phyloP scores from a whole-genome alignment of 768 basidiomycete species.

The Russula griseocarnosa region DNA sequence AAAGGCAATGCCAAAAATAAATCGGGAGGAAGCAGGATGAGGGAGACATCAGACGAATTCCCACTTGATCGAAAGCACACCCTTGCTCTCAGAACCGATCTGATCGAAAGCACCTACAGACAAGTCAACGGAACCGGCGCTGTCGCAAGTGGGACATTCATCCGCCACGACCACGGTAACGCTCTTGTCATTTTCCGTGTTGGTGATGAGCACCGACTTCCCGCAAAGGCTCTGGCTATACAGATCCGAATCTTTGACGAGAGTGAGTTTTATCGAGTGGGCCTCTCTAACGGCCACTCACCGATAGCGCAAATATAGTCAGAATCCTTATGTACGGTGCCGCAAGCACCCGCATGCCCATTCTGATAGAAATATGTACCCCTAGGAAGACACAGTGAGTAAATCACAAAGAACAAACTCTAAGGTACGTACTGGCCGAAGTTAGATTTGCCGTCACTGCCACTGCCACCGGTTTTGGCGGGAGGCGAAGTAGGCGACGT shows the following conservation, averaged over 20 bases:
- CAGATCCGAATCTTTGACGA: conserved; percentile 43
- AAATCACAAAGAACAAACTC: not conserved
- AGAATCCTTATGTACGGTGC: conserved; percentile 51
- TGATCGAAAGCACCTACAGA: conserved; percentile 62
- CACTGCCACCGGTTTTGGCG: no score
- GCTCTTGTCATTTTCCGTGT: conserved; percentile 53
- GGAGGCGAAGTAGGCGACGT: not conserved
- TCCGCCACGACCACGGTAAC: conserved; percentile 69
- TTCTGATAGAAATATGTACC: conserved; percentile 47
- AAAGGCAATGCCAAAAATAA: conserved; percentile 20
- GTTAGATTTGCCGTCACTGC: conserved; percentile 17
- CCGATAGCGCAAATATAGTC: conserved; percentile 62
- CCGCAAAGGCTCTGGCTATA: conserved; percentile 69
- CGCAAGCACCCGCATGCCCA: conserved; percentile 78
- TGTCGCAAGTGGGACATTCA: conserved; percentile 61
- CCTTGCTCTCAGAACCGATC: conserved; percentile 49
- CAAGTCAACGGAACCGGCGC: conserved; percentile 66
- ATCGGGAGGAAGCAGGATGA: conserved; percentile 12
- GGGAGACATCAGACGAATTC: conserved; percentile 6
- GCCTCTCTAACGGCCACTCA: conserved; percentile 31
- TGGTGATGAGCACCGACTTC: conserved; percentile 56
- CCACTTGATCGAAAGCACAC: conserved; percentile 55
- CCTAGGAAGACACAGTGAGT: conserved; percentile 23
- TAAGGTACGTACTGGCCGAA: conserved; percentile 11
- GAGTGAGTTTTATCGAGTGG: not conserved